Percentiles rank a stretch among this genome's conserved stretches.
phyloP scores from a whole-genome alignment of 2,329 filamentous ascomycete genomes.

The Paraphaeosphaeria minitans region DNA sequence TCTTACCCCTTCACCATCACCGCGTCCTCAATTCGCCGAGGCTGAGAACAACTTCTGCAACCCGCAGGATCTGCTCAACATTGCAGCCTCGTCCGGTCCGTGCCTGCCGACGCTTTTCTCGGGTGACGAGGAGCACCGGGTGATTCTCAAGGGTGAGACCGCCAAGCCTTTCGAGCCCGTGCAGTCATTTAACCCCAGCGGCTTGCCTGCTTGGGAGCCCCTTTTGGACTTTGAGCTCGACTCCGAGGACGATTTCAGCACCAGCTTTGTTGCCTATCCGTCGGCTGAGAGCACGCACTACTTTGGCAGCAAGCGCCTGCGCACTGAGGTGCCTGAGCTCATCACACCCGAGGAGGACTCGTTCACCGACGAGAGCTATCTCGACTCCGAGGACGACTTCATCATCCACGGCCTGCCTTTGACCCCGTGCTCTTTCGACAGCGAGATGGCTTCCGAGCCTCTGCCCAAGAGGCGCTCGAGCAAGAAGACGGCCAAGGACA shows the following conservation, averaged over 20 bases:
- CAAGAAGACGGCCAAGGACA: slow-evolving; percentile 33
- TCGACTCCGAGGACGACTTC: slow-evolving; percentile 74
- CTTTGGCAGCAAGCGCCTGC: slow-evolving; percentile 70
- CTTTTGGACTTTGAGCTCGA: slow-evolving; percentile 91
- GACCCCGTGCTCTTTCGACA: slow-evolving; percentile 60
- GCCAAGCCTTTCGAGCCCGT: slow-evolving; percentile 44
- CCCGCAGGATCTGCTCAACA: slow-evolving; percentile 79
- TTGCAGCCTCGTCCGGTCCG: slow-evolving; percentile 66
- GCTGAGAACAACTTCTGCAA: slow-evolving; percentile 86
- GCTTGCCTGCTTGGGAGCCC: slow-evolving; percentile 78
- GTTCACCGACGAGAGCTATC: slow-evolving; percentile 75
- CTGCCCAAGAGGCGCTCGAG: slow-evolving; percentile 33
- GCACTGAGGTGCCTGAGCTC: slow-evolving; percentile 70
- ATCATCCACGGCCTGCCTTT: slow-evolving; percentile 64
- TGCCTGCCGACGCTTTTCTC: slow-evolving; percentile 65
- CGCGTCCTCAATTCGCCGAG: slow-evolving; percentile 70
- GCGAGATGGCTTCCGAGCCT: slow-evolving; percentile 32
- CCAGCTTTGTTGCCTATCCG: slow-evolving; percentile 73
- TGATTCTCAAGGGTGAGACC: slow-evolving; percentile 55
- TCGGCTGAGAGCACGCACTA: slow-evolving; percentile 63
- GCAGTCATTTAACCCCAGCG: slow-evolving; percentile 53
- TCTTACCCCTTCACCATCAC: slow-evolving; percentile 83
- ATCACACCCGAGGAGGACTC: slow-evolving; percentile 70
- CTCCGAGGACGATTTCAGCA: slow-evolving; percentile 84
- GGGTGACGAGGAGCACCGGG: slow-evolving; percentile 66